Base-by-base conservation (phyloP, 768 basidiomycete species). In the Roridomyces roridus region DNA sequence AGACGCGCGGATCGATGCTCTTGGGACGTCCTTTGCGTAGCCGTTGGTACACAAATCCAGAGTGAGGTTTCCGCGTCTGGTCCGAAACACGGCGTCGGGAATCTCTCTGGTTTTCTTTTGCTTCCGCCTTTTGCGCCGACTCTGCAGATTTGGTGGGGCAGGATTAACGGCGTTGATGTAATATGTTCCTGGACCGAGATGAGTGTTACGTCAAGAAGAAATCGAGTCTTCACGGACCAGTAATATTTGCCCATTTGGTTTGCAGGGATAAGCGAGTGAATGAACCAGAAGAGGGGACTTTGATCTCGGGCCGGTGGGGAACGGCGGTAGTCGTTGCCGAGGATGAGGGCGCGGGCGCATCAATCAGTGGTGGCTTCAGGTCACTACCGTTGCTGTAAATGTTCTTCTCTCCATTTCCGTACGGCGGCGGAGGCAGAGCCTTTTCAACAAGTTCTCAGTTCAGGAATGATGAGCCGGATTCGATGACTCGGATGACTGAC, bases 21-120 rank as follows among this genome's bases (percentile, higher is more conserved):
- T 55, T 10, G 61, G 31, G 14, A 29, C 52, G 7, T 58, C 53
- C n/a, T 14, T 35, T 17, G 25, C 31, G 36, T 58, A 55, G 3
- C 61, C 61, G 11, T 31, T 62, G 3, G 61, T 62, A 15, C 51
- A 56, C 2, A 62, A 52, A 55, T 62, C 61, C n/a, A 62, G 34
- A 15, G 52, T 26, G 10, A 62, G 37, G 12, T 58, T 58, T 5
- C 61, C 61, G 1, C 61, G 52, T 17, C 56, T 29, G 5, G 61
- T 55, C 2, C 61, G 56, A 48, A 62, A 62, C 1, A 59, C 37
- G 12, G 61, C 61, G 24, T 62, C 61, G 17, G 61, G 61, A 31
- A 52, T 48, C 5, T 23, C 24, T 20, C 49, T 55, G 2, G 25
- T 37, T 20, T 59, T 37, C 18, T 59, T 59, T 8, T 53, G 48